Percentiles rank a stretch among this genome's conserved stretches.
phyloP scores from a whole-genome alignment of 169 alveolate species.

The Ichthyophthirius multifiliis region DNA sequence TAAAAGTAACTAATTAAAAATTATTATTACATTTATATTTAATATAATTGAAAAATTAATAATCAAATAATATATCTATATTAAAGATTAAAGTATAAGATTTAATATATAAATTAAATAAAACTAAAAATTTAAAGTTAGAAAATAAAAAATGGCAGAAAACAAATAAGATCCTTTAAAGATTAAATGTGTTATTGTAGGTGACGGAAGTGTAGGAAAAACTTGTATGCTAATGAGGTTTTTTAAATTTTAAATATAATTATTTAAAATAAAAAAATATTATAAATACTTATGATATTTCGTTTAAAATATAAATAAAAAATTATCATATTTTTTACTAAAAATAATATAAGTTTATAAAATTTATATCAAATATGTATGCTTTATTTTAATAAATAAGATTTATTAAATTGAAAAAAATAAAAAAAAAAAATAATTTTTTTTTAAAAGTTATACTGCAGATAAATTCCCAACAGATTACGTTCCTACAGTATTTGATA shows the following conservation, averaged over 20 bases:
- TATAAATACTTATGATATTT: neutral
- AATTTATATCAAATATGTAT: neutral
- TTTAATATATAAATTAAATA: no score
- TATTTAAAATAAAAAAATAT: neutral
- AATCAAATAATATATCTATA: no score
- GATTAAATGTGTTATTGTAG: neutral
- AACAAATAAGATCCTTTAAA: neutral
- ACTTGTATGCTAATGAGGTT: slow-evolving; percentile 59
- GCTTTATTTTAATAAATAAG: neutral
- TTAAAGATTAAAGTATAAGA: no score
- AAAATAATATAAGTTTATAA: no score
- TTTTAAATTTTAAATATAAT: neutral
- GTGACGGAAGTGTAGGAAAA: slow-evolving; percentile 56
- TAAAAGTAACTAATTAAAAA: no score
- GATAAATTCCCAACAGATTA: slow-evolving; percentile 50
- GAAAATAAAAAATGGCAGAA: no score
- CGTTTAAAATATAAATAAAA: neutral
- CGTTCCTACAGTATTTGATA: slow-evolving; percentile 35
- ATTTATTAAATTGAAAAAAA: neutral
- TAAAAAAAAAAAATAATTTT: neutral
- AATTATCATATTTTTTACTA: neutral
- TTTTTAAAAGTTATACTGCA: slow-evolving; percentile 32
- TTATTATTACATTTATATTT: no score
- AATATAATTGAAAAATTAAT: no score
- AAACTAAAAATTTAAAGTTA: no score